Percentiles rank a stretch among this genome's conserved stretches.
Conservation (phyloP, 2,329 filamentous ascomycete species). For the Fusarium brachygibbosum region DNA sequence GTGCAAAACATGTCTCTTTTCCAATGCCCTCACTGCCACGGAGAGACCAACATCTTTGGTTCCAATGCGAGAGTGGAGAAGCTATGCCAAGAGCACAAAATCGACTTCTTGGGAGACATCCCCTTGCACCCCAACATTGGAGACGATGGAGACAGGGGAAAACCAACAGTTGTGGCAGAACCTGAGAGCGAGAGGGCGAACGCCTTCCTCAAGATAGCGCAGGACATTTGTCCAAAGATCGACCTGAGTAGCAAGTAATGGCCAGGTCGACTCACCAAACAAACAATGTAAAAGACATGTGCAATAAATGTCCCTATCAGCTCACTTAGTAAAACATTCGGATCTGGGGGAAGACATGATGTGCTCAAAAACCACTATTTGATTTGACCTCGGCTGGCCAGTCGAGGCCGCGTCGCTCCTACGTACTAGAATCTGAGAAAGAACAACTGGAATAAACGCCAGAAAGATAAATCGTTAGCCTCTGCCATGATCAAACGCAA, state of each 20-base stretch:
- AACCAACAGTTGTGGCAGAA: slow-evolving; percentile 90
- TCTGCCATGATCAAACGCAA: slow-evolving; percentile 54
- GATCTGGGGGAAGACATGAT: slow-evolving; percentile 11
- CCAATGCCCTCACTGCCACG: slow-evolving; percentile 80
- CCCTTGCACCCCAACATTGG: slow-evolving; percentile 89
- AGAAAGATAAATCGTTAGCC: slow-evolving; percentile 57
- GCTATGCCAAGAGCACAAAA: slow-evolving; percentile 78
- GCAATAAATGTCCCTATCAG: slow-evolving; percentile 28
- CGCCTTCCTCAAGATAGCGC: slow-evolving; percentile 80
- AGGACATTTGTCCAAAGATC: slow-evolving; percentile 64
- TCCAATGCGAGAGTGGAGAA: slow-evolving; percentile 72
- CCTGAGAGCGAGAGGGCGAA: slow-evolving; percentile 79
- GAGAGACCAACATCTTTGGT: slow-evolving; percentile 82
- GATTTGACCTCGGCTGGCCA: slow-evolving; percentile 41
- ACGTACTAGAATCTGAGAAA: slow-evolving; percentile 41
- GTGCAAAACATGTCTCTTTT: slow-evolving; percentile 95
- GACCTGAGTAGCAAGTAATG: slow-evolving; percentile 42
- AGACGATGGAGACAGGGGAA: slow-evolving; percentile 86
- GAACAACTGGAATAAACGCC: slow-evolving; percentile 46
- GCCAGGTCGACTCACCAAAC: not conserved
- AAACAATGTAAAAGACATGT: slow-evolving; percentile 3
- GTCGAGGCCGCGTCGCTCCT: slow-evolving; percentile 35
- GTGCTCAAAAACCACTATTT: slow-evolving; percentile 37
- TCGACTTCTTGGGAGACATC: slow-evolving; percentile 89
- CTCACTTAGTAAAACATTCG: slow-evolving; percentile 39